Evolutionary conservation across 148 eudicot species (phyloP).

Genomic region (Silene conica): DNA sequence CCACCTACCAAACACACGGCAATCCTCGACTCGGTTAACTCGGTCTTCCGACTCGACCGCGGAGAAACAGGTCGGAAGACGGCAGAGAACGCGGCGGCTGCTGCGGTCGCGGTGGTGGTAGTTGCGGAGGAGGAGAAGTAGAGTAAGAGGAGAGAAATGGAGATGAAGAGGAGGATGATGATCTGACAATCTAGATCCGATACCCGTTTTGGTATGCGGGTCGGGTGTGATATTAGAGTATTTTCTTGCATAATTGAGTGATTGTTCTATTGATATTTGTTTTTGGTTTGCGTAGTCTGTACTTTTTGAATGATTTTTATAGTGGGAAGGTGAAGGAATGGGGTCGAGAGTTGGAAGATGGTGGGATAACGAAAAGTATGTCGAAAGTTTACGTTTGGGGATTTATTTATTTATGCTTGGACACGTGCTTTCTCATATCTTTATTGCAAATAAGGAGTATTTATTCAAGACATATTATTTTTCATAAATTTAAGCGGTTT

Average conservation of each 20-base stretch:
- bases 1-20: constrained; percentile 93
- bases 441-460: too few relatives aligned
- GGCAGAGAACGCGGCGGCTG: constrained; percentile 10
- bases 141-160: constrained; percentile 39
- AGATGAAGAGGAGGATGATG: constrained; percentile 35
- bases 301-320: not conserved
- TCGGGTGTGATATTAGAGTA: constrained; percentile 24
- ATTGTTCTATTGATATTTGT: not conserved
- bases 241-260: not conserved
- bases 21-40: constrained; percentile 44
- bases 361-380: not conserved
- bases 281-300: not conserved
- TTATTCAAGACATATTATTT: too few relatives aligned
- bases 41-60: constrained; percentile 15
- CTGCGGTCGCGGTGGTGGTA: not conserved
- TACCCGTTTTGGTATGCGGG: constrained; percentile 28
- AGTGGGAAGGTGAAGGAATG: not conserved
- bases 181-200: constrained; percentile 57
- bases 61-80: not conserved
- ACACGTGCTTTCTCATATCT: too few relatives aligned
- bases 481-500: too few relatives aligned
- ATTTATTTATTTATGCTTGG: too few relatives aligned
- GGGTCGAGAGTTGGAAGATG: not conserved
- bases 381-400: not conserved
- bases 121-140: constrained; percentile 23